Evolutionary conservation across 257 asterid species (phyloP).

Genomic region (Jasminum sambac): DNA sequence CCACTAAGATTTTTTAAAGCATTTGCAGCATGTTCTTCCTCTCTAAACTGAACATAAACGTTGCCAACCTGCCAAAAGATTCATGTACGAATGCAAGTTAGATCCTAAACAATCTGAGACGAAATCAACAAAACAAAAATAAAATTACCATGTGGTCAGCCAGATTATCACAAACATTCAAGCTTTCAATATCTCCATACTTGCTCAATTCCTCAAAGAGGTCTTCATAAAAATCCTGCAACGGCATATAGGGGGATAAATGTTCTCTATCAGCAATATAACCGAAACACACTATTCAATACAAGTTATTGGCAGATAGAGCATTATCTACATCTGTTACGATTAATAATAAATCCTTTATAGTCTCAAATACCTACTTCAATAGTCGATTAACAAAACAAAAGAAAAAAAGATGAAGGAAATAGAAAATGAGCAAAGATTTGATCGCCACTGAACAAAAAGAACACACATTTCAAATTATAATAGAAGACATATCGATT

Average conservation of each 20-base stretch:
- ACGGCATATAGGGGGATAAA: slow-evolving; percentile 8
- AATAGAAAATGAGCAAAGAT: not conserved
- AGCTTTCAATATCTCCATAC: slow-evolving; percentile 33
- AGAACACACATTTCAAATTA: not conserved
- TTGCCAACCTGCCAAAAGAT: slow-evolving; percentile 53
- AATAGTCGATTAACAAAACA: not conserved
- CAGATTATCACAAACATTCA: slow-evolving; percentile 36
- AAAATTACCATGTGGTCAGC: slow-evolving; percentile 33
- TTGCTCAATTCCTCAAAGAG: slow-evolving; percentile 35
- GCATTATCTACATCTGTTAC: not conserved
- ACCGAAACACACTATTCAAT: not conserved
- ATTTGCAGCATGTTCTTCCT: slow-evolving; percentile 37
- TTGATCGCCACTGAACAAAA: not conserved
- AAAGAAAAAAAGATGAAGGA: not conserved
- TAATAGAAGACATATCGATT: not conserved
- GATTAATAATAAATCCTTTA: not conserved
- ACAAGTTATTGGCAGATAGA: not conserved
- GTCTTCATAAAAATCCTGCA: slow-evolving; percentile 48
- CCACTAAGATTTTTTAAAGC: slow-evolving; percentile 66
- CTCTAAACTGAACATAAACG: slow-evolving; percentile 32
- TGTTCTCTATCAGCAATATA: not conserved
- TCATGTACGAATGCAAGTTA: not conserved
- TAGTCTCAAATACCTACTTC: not conserved
- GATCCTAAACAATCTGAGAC: not conserved
- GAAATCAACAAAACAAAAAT: not conserved